Percentiles rank a stretch among this genome's conserved stretches.
phyloP scores from a whole-genome alignment of 495 filamentous ascomycete genomes.

The Mytilinidion resinicola region DNA sequence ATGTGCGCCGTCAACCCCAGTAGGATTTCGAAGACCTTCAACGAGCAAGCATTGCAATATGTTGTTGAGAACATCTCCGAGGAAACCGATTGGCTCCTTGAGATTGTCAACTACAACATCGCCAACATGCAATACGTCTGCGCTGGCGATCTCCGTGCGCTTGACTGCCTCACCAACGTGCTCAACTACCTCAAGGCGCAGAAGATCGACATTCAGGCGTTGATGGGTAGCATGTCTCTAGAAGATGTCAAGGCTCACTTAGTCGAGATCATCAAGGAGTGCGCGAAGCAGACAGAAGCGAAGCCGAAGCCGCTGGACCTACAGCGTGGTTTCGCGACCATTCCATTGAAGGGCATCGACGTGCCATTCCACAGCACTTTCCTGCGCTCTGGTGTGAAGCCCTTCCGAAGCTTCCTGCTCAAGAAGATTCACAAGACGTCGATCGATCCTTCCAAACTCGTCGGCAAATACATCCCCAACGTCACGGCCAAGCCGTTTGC shows the following conservation, averaged over 20 bases:
- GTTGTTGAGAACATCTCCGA: constrained; percentile 89
- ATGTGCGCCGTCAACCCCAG: constrained; percentile 99
- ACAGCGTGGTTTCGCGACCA: constrained; percentile 92
- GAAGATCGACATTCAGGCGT: constrained; percentile 90
- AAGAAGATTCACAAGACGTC: constrained; percentile 99
- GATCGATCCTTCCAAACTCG: constrained; percentile 90
- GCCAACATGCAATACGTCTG: constrained; percentile 98
- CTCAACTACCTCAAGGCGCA: constrained; percentile 92
- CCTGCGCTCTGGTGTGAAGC: constrained; percentile 94
- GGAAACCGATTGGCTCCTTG: constrained; percentile 87
- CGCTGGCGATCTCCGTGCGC: constrained; percentile 90
- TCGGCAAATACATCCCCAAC: constrained; percentile 99
- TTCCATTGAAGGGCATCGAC: constrained; percentile 93
- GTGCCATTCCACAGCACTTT: constrained; percentile 99
- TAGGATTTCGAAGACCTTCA: constrained; percentile 95
- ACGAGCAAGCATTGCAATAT: constrained; percentile 91
- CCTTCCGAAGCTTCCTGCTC: constrained; percentile 90
- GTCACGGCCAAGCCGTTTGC: constrained; percentile 94
- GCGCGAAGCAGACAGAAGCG: constrained; percentile 72
- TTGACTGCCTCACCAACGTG: constrained; percentile 87
- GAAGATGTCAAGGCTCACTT: constrained; percentile 77
- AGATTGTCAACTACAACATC: constrained; percentile 99
- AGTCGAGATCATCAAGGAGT: constrained; percentile 77
- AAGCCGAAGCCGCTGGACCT: constrained; percentile 85
- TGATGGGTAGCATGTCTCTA: constrained; percentile 77